A percentile compares a stretch with the other conserved stretches of the same genome.
phyloP scores from a whole-genome alignment of 306 rosid species.

The Acmispon strigosus region DNA sequence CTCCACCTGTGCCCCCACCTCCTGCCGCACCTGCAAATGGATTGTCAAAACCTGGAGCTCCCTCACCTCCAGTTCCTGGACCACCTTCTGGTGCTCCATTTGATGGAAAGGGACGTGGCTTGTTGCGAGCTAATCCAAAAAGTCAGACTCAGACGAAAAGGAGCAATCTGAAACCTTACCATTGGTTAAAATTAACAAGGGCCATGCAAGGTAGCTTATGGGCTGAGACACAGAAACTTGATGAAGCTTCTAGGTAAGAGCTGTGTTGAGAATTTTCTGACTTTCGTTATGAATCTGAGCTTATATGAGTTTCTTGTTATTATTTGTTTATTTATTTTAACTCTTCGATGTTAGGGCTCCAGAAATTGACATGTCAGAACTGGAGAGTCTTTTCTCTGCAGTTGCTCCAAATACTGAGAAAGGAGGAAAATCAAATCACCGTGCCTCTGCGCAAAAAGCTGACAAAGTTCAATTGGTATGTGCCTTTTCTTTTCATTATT shows the following conservation, averaged over 20 bases:
- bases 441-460: conserved; percentile 44
- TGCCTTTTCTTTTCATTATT: background rate
- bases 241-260: conserved; percentile 74
- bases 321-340: background rate
- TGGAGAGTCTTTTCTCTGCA: conserved; percentile 86
- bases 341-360: conserved; percentile 69
- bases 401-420: conserved; percentile 52
- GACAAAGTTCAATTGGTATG: conserved; percentile 93
- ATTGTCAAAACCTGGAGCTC: conserved; percentile 33
- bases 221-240: conserved; percentile 85
- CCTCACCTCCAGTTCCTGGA: conserved; percentile 59
- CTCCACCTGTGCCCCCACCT: conserved; percentile 71
- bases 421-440: conserved; percentile 51
- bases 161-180: conserved; percentile 87
- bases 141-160: conserved; percentile 48
- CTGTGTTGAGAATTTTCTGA: conserved; percentile 13
- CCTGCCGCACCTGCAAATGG: conserved; percentile 46
- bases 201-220: conserved; percentile 97
- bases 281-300: conserved; percentile 15
- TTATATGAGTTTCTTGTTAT: background rate
- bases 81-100: conserved; percentile 63
- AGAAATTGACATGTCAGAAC: conserved; percentile 95
- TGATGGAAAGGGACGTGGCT: conserved; percentile 62
- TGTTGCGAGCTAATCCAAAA: conserved; percentile 44
- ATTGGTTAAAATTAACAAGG: conserved; percentile 91